Evolutionary conservation across 2,329 filamentous ascomycete species (phyloP), one percentile per base, ranked within the genome.

Genomic region (Zymoseptoria pseudotritici): DNA sequence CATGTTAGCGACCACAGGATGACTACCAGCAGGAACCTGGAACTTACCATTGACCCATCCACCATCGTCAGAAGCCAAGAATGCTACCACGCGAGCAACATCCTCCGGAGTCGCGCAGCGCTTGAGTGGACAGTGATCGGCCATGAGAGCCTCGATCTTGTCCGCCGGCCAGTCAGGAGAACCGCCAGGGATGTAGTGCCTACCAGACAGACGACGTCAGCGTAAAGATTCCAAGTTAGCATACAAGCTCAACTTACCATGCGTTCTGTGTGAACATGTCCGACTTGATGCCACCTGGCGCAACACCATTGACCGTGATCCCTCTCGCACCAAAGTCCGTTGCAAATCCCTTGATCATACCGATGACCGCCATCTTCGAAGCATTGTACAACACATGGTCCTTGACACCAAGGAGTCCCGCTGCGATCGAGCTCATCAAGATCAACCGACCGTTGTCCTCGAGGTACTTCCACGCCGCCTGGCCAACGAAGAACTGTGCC

Each of bases 401-500:
- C 62, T 86, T 85, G 59, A 89, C 84, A 56, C 86, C 86, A 46
- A 86, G 79, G 67, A 89, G 79, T 63, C 83, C 82, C 4, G 72
- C 87, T 75, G 86, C 87, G 73, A 90, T 90, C 60, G 83, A 87
- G 29, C 82, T 84, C 84, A 89, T 91, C 65, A 91, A 79, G 74
- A 91, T 87, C 67, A 92, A 82, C 53, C 88, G 81, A 31, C 89
- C 89, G 59, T 88, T 86, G 52, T 83, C 79, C 70, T 86, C 81
- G 64, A 89, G 82, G 76, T 89, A 79, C 76, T 86, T 86, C 75
- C 88, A 87, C 6, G 84, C 88, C 60, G 88, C 85, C 76, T 90
- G 86, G 20, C 87, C 88, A 56, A 91, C 87, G 73, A 91, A 90
- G 79, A 90, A 90, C 75, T 90, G 86, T 53, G 85, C 86, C 8